phyloP scores from a whole-genome alignment of 2,329 filamentous ascomycete species.

The Aureobasidium uvarum region DNA sequence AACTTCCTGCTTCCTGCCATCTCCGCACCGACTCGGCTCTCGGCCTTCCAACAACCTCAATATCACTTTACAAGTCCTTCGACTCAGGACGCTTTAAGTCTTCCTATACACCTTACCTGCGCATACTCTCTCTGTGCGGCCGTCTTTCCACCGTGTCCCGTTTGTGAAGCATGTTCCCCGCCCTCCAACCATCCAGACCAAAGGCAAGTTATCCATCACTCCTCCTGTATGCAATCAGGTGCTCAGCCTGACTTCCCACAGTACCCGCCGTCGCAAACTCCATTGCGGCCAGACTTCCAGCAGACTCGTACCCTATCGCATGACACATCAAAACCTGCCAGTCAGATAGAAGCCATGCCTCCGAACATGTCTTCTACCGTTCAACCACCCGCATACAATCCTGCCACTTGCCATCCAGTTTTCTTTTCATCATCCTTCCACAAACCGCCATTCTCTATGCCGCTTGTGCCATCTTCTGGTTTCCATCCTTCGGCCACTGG shows the following conservation, averaged over 20 bases:
- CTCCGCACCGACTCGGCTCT: slow-evolving; percentile 17
- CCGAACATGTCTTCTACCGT: slow-evolving; percentile 30
- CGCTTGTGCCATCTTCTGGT: slow-evolving; percentile 38
- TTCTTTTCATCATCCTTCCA: slow-evolving; percentile 69
- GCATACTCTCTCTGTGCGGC: too few relatives aligned
- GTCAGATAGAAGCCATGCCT: slow-evolving; percentile 54
- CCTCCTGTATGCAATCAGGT: background rate
- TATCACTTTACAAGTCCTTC: background rate
- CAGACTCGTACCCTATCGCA: slow-evolving; percentile 34
- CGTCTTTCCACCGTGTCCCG: too few relatives aligned
- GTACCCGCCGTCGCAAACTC: slow-evolving; percentile 8
- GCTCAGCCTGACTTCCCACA: slow-evolving; percentile 18
- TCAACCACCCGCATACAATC: slow-evolving; percentile 46
- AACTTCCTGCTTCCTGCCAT: background rate
- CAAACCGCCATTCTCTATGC: slow-evolving; percentile 52
- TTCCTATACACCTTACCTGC: background rate
- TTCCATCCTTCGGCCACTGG: slow-evolving; percentile 48
- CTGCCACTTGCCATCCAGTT: slow-evolving; percentile 66
- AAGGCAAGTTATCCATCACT: slow-evolving; percentile 36
- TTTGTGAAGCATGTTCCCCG: slow-evolving; percentile 40
- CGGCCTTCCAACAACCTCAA: background rate
- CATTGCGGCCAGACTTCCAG: slow-evolving; percentile 33
- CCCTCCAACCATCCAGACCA: slow-evolving; percentile 43
- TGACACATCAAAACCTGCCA: slow-evolving; percentile 38
- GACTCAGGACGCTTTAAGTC: background rate